Conservation (phyloP, 345 rosid genomes). For the Syzygium oleosum region DNA sequence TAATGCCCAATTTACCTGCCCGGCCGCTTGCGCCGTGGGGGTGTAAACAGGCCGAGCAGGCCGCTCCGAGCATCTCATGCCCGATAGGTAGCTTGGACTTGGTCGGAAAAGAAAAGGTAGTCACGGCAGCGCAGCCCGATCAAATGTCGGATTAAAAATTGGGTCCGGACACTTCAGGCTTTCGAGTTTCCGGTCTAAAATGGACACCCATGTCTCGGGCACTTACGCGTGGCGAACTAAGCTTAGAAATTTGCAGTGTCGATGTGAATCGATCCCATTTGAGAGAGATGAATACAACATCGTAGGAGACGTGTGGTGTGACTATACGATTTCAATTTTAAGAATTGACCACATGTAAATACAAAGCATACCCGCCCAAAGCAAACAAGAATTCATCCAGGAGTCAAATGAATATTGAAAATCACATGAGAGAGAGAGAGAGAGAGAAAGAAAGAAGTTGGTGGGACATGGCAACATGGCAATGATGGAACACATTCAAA, state of each 20-base stretch:
- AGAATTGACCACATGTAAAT: neutral
- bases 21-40: neutral
- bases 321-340: neutral
- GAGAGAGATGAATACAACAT: neutral
- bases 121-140: neutral
- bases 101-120: neutral
- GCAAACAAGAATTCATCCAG: neutral
- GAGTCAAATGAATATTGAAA: neutral
- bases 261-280: neutral
- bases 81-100: neutral
- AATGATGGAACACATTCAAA: constrained; percentile 6
- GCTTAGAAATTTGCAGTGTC: neutral
- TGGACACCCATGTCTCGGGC: neutral
- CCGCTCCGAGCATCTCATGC: neutral
- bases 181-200: neutral
- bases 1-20: neutral
- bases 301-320: neutral
- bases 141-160: neutral
- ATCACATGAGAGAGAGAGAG: neutral
- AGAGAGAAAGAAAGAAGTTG: neutral
- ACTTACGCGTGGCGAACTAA: neutral
- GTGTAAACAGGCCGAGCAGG: neutral
- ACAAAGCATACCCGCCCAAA: neutral
- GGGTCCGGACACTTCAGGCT: neutral
- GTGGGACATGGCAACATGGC: constrained; percentile 5